Evolutionary conservation across 2,329 filamentous ascomycete species (phyloP), one percentile per base, ranked within the genome.

Genomic region (Talaromyces islandicus): DNA sequence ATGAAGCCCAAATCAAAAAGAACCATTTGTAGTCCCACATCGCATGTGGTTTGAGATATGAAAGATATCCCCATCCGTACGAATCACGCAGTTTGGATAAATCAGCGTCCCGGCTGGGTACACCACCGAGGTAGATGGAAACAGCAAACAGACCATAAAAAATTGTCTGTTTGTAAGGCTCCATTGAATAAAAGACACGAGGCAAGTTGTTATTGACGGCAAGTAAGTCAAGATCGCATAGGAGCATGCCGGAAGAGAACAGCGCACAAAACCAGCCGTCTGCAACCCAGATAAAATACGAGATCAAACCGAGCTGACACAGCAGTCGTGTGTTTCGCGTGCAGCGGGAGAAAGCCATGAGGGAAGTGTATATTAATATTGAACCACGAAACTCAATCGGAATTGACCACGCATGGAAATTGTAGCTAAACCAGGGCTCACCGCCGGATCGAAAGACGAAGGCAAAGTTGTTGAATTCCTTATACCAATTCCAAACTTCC

Each of bases 1-100:
- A 75, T 1, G 86, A 79, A 0, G 85, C 85, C 75, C 80, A 84
- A 68, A 86, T 86, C 2, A 88, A 78, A 68, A 81, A 88, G 72
- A 88, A 88, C 85, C 85, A 88, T 70, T 88, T 88, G 68, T 80
- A 81, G 68, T 88, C 84, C 64, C 79, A 87, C 11, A 86, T 83
- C 1, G 86, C 86, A 67, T 88, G 85, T 0, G 86, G 85, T 62
- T 87, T 88, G 60, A 89, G 75, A 61, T 78, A 80, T 0, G 85
- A 84, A 14, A 87, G 72, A 64, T 78, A 84, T 63, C 81, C 79
- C 85, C 85, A 88, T 2, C 86, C 85, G 0, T 83, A 80, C 17
- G 81, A 85, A 25, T 77, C 76, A 25, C 77, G 73, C 1, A 89
- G 71, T 7, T 80, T 70, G 4, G 78, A 68, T 3, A 85, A 64